Evolutionary conservation across 257 asterid species (phyloP).

Genomic region (Nicotiana undulata): DNA sequence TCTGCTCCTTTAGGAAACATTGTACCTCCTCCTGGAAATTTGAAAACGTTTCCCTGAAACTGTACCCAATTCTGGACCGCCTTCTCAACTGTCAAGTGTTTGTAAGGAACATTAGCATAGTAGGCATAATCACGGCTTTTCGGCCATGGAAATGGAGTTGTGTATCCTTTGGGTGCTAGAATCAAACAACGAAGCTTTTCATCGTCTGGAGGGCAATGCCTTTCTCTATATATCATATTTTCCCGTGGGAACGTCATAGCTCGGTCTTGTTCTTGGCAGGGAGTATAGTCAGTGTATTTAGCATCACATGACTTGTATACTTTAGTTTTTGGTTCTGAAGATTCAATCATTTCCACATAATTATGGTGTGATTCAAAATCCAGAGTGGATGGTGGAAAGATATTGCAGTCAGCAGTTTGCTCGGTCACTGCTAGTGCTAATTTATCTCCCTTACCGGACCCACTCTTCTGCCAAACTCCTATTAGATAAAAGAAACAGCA

Average conservation of each 20-base stretch:
- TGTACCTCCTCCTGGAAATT: slow-evolving; percentile 96
- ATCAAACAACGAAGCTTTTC: slow-evolving; percentile 74
- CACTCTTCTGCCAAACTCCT: slow-evolving; percentile 87
- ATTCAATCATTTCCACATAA: slow-evolving; percentile 39
- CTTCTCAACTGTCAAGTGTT: slow-evolving; percentile 84
- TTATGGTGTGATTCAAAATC: slow-evolving; percentile 77
- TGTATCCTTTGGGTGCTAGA: slow-evolving; percentile 81
- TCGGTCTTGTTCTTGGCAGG: slow-evolving; percentile 92
- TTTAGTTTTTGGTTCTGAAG: slow-evolving; percentile 57
- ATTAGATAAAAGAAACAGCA: slow-evolving; percentile 70
- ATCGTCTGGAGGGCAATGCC: slow-evolving; percentile 79
- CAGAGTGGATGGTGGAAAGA: slow-evolving; percentile 32
- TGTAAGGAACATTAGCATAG: slow-evolving; percentile 81
- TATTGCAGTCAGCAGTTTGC: slow-evolving; percentile 50
- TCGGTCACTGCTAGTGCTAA: slow-evolving; percentile 49
- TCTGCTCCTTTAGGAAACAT: slow-evolving; percentile 96
- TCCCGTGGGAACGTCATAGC: slow-evolving; percentile 92
- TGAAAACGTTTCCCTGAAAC: slow-evolving; percentile 72
- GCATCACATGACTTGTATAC: slow-evolving; percentile 55
- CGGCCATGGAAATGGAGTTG: slow-evolving; percentile 89
- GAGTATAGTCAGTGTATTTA: slow-evolving; percentile 61
- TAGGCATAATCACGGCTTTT: slow-evolving; percentile 87
- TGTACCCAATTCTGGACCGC: slow-evolving; percentile 84
- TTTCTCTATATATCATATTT: slow-evolving; percentile 77
- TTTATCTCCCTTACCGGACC: slow-evolving; percentile 77